phyloP scores from a whole-genome alignment of 176 grass and related monocot genomes.

The Musa schizocarpa region DNA sequence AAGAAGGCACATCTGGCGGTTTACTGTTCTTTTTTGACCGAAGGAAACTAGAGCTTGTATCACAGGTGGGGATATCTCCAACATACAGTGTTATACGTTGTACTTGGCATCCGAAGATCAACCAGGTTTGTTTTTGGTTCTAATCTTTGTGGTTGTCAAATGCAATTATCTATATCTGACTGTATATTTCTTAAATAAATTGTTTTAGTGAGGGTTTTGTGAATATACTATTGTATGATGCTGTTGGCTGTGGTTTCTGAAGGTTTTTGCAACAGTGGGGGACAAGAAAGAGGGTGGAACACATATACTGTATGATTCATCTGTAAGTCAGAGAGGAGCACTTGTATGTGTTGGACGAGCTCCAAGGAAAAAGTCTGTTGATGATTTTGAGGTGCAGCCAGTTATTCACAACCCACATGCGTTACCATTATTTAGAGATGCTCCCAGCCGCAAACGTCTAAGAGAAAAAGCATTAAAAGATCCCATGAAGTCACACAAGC shows the following conservation, averaged over 20 bases:
- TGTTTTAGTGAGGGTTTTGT: background rate
- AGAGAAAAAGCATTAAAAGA: conserved; percentile 89
- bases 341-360: conserved; percentile 91
- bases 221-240: background rate
- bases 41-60: conserved; percentile 88
- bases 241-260: conserved; percentile 27
- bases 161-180: background rate
- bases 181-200: background rate
- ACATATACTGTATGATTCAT: conserved; percentile 87
- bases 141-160: background rate
- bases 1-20: conserved; percentile 66
- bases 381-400: conserved; percentile 88
- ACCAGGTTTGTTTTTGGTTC: conserved; percentile 47
- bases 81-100: conserved; percentile 71
- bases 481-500: conserved; percentile 84
- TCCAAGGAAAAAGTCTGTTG: conserved; percentile 79
- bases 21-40: conserved; percentile 95
- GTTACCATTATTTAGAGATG: conserved; percentile 81
- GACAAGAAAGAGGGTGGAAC: conserved; percentile 93
- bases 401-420: conserved; percentile 96
- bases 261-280: conserved; percentile 87
- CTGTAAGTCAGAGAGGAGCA: conserved; percentile 88
- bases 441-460: conserved; percentile 81
- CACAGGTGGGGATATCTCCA: conserved; percentile 83
- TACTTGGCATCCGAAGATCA: conserved; percentile 86